Base-by-base conservation (phyloP, 148 eudicot species). In the Rhododendron simsii region DNA sequence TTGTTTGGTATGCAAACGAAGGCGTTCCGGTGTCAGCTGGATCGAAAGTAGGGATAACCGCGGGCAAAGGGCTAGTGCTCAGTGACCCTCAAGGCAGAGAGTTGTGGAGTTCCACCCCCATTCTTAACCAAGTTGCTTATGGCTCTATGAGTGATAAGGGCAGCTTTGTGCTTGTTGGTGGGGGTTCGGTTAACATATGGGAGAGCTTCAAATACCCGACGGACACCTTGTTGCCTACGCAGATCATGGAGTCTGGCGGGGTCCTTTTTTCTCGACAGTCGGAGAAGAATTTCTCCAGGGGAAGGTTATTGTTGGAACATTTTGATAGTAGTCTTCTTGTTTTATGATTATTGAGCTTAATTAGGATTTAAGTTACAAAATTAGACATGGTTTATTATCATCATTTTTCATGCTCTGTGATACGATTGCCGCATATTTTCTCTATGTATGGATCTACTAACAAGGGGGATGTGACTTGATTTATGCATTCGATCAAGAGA, bases 61-160 rank as follows among this genome's bases (percentile, higher is more conserved):
- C 85, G n/a, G 69, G 73, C 8, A 61, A 61, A 10, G 95, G 95
- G 47, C 84, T 94, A 23, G 87, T 91, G 7, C 92, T 94, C 37
- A 79, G 37, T 50, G 90, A 91, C 26, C 89, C 94, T 76, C 85
- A 82, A 35, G 98, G 94, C 41, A 61, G 3, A 0, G 81, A 35
- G 1, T 2, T 91, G 2, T 92, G 92, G 94, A 86, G 55, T 4
- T 61, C 91, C 23, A 71, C 0, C 0, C 6, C n/a, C 4, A 0
- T 61, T 50, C 35, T 5, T 1, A 76, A 78, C 33, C 9, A 0
- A 4, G 86, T 89, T 11, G 79, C 78, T 41, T 26, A 75, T 75
- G 93, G 91, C 48, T 61, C 78, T 30, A 63, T 93, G 91, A 90
- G 86, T 78, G 92, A 93, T 71, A 88, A 94, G 0, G 98, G 96